Evolutionary conservation across 2,329 filamentous ascomycete genomes (phyloP).

Genomic region (Parascedosporium putredinis): DNA sequence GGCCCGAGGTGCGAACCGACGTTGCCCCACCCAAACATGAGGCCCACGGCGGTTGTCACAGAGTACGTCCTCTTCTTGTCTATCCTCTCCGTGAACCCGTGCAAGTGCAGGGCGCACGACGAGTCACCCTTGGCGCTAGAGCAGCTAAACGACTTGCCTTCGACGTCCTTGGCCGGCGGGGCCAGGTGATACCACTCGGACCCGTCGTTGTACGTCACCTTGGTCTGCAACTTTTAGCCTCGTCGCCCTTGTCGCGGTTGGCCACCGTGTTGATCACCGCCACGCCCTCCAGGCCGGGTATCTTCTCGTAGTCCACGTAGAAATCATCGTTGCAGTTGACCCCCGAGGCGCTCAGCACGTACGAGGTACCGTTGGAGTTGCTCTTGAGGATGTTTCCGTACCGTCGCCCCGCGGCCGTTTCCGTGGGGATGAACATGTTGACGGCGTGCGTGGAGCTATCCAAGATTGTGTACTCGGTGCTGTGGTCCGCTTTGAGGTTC

Average conservation of each 20-base stretch:
- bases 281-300: constrained; percentile 84
- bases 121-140: constrained; percentile 41
- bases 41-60: constrained; percentile 74
- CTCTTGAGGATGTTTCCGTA: constrained; percentile 92
- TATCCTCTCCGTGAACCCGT: constrained; percentile 84
- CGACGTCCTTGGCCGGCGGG: constrained; percentile 59
- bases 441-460: constrained; percentile 92
- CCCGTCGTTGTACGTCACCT: constrained; percentile 95
- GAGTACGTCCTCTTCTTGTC: constrained; percentile 81
- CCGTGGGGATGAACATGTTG: constrained; percentile 84
- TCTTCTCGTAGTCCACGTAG: constrained; percentile 94
- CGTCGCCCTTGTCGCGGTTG: constrained; percentile 65
- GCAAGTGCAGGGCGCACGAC: constrained; percentile 79
- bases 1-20: constrained; percentile 61
- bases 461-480: constrained; percentile 78
- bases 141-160: constrained; percentile 65
- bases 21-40: constrained; percentile 88
- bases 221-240: constrained; percentile 75
- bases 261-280: constrained; percentile 75
- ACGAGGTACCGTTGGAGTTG: constrained; percentile 95
- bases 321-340: constrained; percentile 71
- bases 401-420: constrained; percentile 50
- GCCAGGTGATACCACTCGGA: constrained; percentile 71
- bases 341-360: constrained; percentile 68
- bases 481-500: constrained; percentile 66